Evolutionary conservation across 129 eudicot genomes (phyloP), one percentile per base, ranked within the genome.

Genomic region (Centaurea solstitialis): DNA sequence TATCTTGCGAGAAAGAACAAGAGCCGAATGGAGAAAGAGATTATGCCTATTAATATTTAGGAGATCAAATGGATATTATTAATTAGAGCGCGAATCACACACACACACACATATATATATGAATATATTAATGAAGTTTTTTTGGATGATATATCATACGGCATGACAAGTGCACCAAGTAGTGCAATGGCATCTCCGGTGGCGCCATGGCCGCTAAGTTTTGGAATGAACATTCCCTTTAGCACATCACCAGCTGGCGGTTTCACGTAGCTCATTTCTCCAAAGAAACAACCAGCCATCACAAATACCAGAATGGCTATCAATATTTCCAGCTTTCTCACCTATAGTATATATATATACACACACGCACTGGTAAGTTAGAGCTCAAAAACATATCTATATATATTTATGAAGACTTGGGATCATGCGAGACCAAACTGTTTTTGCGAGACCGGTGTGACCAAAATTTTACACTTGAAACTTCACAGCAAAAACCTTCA

Each of bases 161-260:
- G 94, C 91, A 90, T 90, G 62, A 90, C 76, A 24, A 90, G 91
- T 47, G 94, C 91, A 15, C 94, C 94, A 30, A 90, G 84, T 28
- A 90, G 77, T 21, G 94, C 94, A 30, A 90, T 88, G 77, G 92
- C 92, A 77, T 88, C 94, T 15, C 89, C 88, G 2, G 92, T 88
- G 73, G 94, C 92, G 2, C 88, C 83, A 5, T 70, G 84, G 75
- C 88, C 87, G 6, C 80, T 86, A 57, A 90, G 88, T 83, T 83
- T 88, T 15, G 94, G 94, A 67, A 86, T 72, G 47, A 90, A 90
- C 94, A 90, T 81, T 68, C 94, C 94, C 79, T 85, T 84, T 0
- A 86, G 74, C 28, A 90, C 80, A 18, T 88, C 91, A 47, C 6
- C 82, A 5, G 87, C 87, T 4, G 89, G 84, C 22, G 94, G 92